Evolutionary conservation across 345 rosid species (phyloP).

Genomic region (Gossypium herbaceum): DNA sequence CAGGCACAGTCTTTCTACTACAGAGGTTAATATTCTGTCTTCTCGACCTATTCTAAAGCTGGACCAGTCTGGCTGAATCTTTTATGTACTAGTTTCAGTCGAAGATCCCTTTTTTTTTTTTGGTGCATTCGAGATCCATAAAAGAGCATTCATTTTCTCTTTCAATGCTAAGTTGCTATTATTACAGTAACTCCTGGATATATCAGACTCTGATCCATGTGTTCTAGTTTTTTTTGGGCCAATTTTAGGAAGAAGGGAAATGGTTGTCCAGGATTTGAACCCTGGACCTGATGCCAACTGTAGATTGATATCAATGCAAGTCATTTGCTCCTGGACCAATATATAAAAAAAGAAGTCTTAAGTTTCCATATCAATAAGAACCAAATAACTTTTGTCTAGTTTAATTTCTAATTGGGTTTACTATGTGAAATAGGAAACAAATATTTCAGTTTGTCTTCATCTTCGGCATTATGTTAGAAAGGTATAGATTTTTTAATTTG

Average conservation of each 20-base stretch:
- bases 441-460: background rate
- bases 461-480: background rate
- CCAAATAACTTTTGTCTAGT: slow-evolving; percentile 7
- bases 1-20: slow-evolving; percentile 70
- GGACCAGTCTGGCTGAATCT: background rate
- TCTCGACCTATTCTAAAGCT: slow-evolving; percentile 15
- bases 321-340: too few species aligned
- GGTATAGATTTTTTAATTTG: background rate
- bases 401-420: background rate
- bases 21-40: slow-evolving; percentile 46
- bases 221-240: background rate
- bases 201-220: background rate
- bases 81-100: background rate
- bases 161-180: background rate
- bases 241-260: too few species aligned
- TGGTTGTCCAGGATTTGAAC: too few species aligned
- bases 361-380: background rate
- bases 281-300: too few species aligned
- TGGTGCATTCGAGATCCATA: background rate
- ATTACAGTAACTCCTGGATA: background rate
- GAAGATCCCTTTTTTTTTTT: slow-evolving; percentile 3
- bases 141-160: background rate
- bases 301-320: too few species aligned
- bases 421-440: background rate
- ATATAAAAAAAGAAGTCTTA: background rate